Evolutionary conservation across 2,329 filamentous ascomycete species (phyloP).

Genomic region (Tolypocladium ophioglossoides): DNA sequence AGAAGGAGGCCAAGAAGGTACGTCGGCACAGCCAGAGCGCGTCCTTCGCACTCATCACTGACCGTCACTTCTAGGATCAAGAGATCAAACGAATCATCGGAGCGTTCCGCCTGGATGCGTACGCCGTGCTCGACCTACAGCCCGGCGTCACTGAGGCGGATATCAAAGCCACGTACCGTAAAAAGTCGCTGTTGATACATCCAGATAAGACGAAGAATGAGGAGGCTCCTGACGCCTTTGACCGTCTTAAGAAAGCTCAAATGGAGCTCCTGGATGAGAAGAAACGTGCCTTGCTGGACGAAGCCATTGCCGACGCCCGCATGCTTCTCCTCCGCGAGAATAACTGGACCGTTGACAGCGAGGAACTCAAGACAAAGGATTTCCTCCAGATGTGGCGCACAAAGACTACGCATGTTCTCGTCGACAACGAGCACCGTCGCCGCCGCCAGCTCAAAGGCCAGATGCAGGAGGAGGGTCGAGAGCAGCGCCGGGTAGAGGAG

Average conservation of each 20-base stretch:
- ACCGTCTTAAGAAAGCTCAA: slow-evolving; percentile 91
- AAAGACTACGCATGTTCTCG: slow-evolving; percentile 79
- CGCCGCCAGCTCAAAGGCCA: slow-evolving; percentile 82
- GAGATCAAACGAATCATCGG: slow-evolving; percentile 92
- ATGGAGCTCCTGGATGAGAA: slow-evolving; percentile 90
- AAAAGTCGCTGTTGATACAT: slow-evolving; percentile 97
- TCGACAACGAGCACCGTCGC: slow-evolving; percentile 83
- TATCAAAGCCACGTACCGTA: slow-evolving; percentile 90
- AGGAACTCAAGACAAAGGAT: slow-evolving; percentile 72
- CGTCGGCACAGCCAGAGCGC: slow-evolving; percentile 9
- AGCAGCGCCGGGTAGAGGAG: slow-evolving; percentile 76
- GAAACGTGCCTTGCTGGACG: slow-evolving; percentile 74
- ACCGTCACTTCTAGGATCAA: slow-evolving; percentile 53
- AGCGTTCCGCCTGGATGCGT: slow-evolving; percentile 67
- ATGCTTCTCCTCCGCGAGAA: slow-evolving; percentile 90
- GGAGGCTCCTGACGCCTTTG: slow-evolving; percentile 86
- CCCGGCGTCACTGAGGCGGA: slow-evolving; percentile 92
- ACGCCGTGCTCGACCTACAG: slow-evolving; percentile 90
- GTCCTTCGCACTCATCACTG: slow-evolving; percentile 6
- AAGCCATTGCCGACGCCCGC: slow-evolving; percentile 90
- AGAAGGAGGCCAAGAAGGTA: slow-evolving; percentile 79
- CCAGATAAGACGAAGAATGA: slow-evolving; percentile 95
- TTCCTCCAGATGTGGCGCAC: slow-evolving; percentile 82
- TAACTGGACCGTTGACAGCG: slow-evolving; percentile 83
- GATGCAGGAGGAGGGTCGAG: slow-evolving; percentile 91